These are phyloP conservation scores for Arabidopsis suecica DNA, from an alignment of 345 rosid species.

Conservation along the genomic window DNA sequence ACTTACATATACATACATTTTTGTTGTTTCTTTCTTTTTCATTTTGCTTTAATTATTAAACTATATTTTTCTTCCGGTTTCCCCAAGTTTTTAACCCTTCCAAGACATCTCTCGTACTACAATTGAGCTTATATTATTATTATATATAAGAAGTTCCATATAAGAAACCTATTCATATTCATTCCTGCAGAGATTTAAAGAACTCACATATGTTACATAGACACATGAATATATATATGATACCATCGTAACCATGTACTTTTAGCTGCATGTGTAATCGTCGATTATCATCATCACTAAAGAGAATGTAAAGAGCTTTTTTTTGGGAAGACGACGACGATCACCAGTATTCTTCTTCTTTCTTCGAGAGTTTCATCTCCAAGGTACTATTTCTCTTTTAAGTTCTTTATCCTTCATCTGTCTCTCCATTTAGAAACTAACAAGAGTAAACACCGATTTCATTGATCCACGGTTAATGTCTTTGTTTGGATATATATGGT, in stretches of 20 bases:
- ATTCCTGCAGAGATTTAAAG: conserved; percentile 15
- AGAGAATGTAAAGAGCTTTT: conserved; percentile 21
- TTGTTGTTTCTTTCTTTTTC: not conserved
- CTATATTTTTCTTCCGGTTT: conserved; percentile 17
- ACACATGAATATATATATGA: conserved; percentile 26
- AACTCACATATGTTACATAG: not conserved
- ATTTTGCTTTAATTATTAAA: not conserved
- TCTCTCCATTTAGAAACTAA: not conserved
- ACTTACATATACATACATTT: no score
- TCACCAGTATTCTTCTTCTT: conserved; percentile 24
- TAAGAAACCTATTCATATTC: conserved; percentile 25
- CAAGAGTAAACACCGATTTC: not conserved
- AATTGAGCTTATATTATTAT: not conserved
- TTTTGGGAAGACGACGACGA: conserved; percentile 28
- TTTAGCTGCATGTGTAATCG: conserved; percentile 11
- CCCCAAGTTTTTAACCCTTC: conserved; percentile 31
- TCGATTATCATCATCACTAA: conserved; percentile 7
- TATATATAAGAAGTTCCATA: not conserved
- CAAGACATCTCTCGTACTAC: conserved; percentile 25
- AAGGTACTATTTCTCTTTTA: conserved; percentile 29
- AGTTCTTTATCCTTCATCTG: conserved; percentile 9
- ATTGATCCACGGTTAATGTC: not conserved
- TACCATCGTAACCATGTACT: conserved; percentile 32
- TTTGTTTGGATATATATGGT: not conserved
- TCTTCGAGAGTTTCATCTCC: conserved; percentile 18